Evolutionary conservation across 306 rosid species (phyloP).

Genomic region (Biancaea sappan): DNA sequence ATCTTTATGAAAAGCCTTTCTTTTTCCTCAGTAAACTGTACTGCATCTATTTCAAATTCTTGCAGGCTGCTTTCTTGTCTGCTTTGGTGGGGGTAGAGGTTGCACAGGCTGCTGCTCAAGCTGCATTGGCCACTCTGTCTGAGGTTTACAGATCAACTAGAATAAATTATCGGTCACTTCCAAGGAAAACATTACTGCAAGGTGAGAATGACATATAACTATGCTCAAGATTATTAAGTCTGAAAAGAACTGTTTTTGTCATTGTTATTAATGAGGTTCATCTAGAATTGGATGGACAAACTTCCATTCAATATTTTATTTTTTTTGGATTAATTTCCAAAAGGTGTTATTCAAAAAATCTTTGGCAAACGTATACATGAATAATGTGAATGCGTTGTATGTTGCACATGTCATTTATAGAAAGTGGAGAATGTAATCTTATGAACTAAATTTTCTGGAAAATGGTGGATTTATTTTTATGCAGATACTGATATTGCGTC

Average conservation of each 20-base stretch:
- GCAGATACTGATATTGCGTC: constrained; percentile 54
- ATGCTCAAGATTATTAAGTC: not conserved
- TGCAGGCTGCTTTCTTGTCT: constrained; percentile 85
- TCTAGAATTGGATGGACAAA: constrained; percentile 16
- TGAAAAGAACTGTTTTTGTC: constrained; percentile 21
- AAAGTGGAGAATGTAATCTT: constrained; percentile 7
- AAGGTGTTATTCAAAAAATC: constrained; percentile 6
- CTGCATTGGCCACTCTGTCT: constrained; percentile 67
- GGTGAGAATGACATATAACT: constrained; percentile 44
- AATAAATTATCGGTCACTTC: constrained; percentile 39
- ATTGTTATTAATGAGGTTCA: not conserved
- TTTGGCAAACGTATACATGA: not conserved
- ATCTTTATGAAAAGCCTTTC: not conserved
- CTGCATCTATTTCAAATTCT: constrained; percentile 28
- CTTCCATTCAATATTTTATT: constrained; percentile 1
- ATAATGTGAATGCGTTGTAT: not conserved
- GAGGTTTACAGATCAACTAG: constrained; percentile 51
- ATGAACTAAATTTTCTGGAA: constrained; percentile 8
- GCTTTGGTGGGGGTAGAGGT: constrained; percentile 77
- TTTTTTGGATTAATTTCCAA: constrained; percentile 12
- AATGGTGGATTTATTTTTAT: constrained; percentile 36
- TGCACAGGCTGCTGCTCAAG: constrained; percentile 82
- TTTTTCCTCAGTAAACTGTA: constrained; percentile 1
- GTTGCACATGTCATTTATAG: not conserved
- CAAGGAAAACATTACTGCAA: constrained; percentile 40